A percentile compares a stretch with the other conserved stretches of the same genome.
phyloP scores from a whole-genome alignment of 352 stramenopile species.

The Phytophthora cactorum region DNA sequence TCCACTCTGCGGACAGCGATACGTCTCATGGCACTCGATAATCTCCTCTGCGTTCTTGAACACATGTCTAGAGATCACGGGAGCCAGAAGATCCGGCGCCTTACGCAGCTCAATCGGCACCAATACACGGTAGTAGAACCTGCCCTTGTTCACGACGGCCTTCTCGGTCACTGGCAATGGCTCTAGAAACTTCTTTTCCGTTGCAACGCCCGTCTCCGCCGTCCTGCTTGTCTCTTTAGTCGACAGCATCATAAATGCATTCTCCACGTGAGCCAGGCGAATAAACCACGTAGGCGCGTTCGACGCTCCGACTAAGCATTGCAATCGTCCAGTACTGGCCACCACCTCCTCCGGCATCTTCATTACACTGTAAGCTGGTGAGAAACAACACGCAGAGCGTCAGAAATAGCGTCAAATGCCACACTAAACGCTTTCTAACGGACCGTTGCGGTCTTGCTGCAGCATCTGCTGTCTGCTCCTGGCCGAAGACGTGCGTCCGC shows the following conservation, averaged over 20 bases:
- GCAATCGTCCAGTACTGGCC: constrained; percentile 56
- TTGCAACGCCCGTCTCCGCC: constrained; percentile 15
- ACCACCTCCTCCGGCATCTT: constrained; percentile 86
- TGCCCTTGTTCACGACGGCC: constrained; percentile 46
- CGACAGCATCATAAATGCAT: constrained; percentile 76
- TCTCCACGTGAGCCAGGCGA: constrained; percentile 68
- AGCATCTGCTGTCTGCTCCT: constrained; percentile 36
- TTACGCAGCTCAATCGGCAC: constrained; percentile 80
- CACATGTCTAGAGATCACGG: constrained; percentile 66
- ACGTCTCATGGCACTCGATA: constrained; percentile 73
- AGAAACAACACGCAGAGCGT: constrained; percentile 10
- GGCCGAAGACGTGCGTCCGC: constrained; percentile 30
- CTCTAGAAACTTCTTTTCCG: constrained; percentile 45
- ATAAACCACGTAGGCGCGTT: constrained; percentile 79
- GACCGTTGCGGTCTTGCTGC: constrained; percentile 56
- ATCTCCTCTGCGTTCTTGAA: constrained; percentile 88
- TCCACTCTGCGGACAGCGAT: constrained; percentile 72
- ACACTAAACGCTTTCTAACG: neutral
- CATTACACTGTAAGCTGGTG: constrained; percentile 65
- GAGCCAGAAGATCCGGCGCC: constrained; percentile 72
- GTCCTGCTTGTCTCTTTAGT: constrained; percentile 43
- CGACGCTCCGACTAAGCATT: constrained; percentile 59
- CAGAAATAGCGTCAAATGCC: constrained; percentile 2
- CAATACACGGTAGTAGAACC: constrained; percentile 79
- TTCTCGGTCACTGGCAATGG: constrained; percentile 43